Percentiles rank a stretch among this genome's conserved stretches.
These are phyloP conservation scores for Eimeria sp. DNA, from an alignment of 169 alveolate genomes.

Conservation along the genomic window DNA sequence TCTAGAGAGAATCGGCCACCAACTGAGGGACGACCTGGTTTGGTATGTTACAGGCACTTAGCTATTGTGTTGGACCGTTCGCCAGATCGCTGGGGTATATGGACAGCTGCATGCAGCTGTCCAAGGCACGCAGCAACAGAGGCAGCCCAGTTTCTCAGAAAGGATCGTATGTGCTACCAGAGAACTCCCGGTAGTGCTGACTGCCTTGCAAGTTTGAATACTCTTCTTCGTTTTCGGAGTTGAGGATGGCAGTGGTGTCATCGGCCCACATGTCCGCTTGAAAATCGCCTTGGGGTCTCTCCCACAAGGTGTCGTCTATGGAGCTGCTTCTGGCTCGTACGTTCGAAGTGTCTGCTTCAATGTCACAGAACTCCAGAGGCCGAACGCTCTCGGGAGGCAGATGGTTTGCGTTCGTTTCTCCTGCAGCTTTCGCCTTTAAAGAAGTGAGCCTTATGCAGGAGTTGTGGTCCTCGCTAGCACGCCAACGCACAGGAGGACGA, in stretches of 20 bases:
- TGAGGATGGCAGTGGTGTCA: not conserved
- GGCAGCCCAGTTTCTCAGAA: not conserved
- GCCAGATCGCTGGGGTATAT: not conserved
- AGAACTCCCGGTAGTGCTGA: not conserved
- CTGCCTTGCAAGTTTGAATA: not conserved
- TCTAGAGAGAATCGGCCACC: not conserved
- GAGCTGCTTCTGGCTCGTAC: not conserved
- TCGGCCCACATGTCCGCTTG: constrained; percentile 60
- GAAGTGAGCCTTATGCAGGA: constrained; percentile 58
- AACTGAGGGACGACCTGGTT: not conserved
- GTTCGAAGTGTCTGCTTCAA: constrained; percentile 10
- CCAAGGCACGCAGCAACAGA: not conserved
- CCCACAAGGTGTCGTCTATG: constrained; percentile 21
- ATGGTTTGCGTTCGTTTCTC: not conserved
- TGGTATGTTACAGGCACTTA: not conserved
- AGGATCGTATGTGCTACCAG: not conserved
- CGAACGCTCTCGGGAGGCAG: constrained; percentile 3
- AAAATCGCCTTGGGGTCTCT: constrained; percentile 37
- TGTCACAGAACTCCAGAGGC: constrained; percentile 61
- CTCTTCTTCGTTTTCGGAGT: not conserved
- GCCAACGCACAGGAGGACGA: constrained; percentile 26
- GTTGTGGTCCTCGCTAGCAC: not conserved
- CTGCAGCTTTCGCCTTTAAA: constrained; percentile 15
- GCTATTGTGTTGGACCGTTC: not conserved
- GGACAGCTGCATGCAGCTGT: not conserved